These are phyloP conservation scores for Conticribra guillardii DNA, from an alignment of 108 stramenopile species.

Conservation along the genomic window DNA sequence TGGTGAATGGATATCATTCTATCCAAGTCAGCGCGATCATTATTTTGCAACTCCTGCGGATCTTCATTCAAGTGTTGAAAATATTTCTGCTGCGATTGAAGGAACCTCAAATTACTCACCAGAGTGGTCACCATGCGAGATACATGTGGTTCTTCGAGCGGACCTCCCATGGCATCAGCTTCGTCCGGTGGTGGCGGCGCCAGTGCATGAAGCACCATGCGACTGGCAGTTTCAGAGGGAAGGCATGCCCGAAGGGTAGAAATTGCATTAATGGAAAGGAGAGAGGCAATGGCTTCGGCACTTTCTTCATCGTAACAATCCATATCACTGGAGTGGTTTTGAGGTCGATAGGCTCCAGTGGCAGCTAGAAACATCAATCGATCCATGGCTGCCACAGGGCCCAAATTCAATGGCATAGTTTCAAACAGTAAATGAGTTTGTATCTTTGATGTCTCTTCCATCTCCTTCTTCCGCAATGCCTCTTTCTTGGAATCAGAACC, in stretches of 20 bases:
- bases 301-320: constrained; percentile 43
- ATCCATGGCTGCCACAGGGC: constrained; percentile 60
- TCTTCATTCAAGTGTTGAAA: constrained; percentile 1
- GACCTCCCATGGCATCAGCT: constrained; percentile 24
- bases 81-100: constrained; percentile 16
- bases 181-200: constrained; percentile 73
- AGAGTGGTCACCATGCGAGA: constrained; percentile 74
- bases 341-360: constrained; percentile 62
- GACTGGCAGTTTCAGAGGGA: constrained; percentile 49
- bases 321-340: constrained; percentile 14
- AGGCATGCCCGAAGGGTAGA: constrained; percentile 54
- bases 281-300: constrained; percentile 59
- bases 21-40: constrained; percentile 10
- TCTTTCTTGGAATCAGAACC: background rate
- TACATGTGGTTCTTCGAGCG: constrained; percentile 52
- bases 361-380: constrained; percentile 74
- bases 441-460: constrained; percentile 27
- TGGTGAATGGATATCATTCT: constrained; percentile 24
- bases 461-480: constrained; percentile 16
- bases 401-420: constrained; percentile 50
- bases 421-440: constrained; percentile 44
- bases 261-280: constrained; percentile 38
- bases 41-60: background rate
- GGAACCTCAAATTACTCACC: constrained; percentile 51
- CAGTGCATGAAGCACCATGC: constrained; percentile 71